A percentile compares a stretch with the other conserved stretches of the same genome.
Evolutionary conservation across 2,329 filamentous ascomycete species (phyloP).

Genomic region (Ascochyta viciae-villosae): DNA sequence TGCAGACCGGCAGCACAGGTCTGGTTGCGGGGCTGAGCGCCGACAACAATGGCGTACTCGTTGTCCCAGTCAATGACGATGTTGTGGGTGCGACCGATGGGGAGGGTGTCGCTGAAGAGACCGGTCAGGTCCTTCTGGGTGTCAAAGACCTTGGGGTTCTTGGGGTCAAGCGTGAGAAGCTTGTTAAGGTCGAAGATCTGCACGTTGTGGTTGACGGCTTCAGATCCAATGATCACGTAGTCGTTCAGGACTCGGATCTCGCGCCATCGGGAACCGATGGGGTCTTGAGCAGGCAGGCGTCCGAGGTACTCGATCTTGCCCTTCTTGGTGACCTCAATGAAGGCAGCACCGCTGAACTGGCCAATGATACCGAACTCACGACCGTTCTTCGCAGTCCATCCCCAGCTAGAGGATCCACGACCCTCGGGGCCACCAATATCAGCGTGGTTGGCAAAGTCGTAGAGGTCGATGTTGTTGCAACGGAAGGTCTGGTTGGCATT

Average conservation of each 20-base stretch:
- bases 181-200: slow-evolving; percentile 60
- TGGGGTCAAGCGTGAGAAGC: slow-evolving; percentile 40
- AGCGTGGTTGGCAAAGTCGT: slow-evolving; percentile 63
- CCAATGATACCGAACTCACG: slow-evolving; percentile 63
- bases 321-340: slow-evolving; percentile 58
- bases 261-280: slow-evolving; percentile 56
- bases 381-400: slow-evolving; percentile 59
- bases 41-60: slow-evolving; percentile 44
- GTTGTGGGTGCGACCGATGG: slow-evolving; percentile 49
- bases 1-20: slow-evolving; percentile 61
- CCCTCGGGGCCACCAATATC: slow-evolving; percentile 57
- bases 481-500: slow-evolving; percentile 36
- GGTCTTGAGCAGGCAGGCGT: slow-evolving; percentile 56
- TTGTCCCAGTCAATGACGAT: slow-evolving; percentile 47
- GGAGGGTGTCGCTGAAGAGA: slow-evolving; percentile 35
- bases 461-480: slow-evolving; percentile 57
- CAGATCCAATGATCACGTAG: slow-evolving; percentile 52
- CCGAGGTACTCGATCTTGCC: slow-evolving; percentile 62
- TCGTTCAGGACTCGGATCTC: slow-evolving; percentile 58
- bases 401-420: slow-evolving; percentile 57
- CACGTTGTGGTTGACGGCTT: slow-evolving; percentile 60
- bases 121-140: slow-evolving; percentile 38
- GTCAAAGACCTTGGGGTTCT: slow-evolving; percentile 41
- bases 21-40: slow-evolving; percentile 41
- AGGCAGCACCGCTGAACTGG: slow-evolving; percentile 62